These are phyloP conservation scores for Cryphonectria parasitica DNA, from an alignment of 2,329 filamentous ascomycete species.

Conservation along the genomic window DNA sequence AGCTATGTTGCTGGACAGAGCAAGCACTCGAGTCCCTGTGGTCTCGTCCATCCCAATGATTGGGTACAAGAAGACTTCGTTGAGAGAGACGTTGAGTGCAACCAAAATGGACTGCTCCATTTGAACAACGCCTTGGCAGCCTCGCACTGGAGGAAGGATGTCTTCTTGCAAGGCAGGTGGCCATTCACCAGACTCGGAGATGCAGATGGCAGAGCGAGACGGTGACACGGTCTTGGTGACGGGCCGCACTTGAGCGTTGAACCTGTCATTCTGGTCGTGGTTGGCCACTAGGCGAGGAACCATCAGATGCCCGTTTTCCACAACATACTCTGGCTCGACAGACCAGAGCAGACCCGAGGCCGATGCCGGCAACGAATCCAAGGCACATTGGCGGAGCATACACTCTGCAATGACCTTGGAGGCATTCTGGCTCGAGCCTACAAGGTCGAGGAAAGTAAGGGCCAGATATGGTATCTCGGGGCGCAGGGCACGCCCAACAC, in stretches of 20 bases:
- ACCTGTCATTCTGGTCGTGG: neutral
- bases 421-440: neutral
- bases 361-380: neutral
- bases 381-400: neutral
- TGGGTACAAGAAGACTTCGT: neutral
- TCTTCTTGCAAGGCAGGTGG: neutral
- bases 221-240: neutral
- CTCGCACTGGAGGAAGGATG: neutral
- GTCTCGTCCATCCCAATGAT: neutral
- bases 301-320: neutral
- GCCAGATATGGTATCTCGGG: neutral
- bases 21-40: neutral
- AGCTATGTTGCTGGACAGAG: neutral
- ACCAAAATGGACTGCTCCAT: neutral
- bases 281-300: neutral
- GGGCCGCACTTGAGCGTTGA: neutral
- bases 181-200: neutral
- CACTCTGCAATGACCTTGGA: neutral
- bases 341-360: conserved; percentile 1
- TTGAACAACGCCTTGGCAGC: neutral
- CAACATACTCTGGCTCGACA: neutral
- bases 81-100: neutral
- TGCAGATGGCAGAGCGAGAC: neutral
- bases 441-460: neutral
- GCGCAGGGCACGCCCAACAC: neutral